Evolutionary conservation across 2,329 filamentous ascomycete genomes (phyloP).

Genomic region (Botrytis deweyae): DNA sequence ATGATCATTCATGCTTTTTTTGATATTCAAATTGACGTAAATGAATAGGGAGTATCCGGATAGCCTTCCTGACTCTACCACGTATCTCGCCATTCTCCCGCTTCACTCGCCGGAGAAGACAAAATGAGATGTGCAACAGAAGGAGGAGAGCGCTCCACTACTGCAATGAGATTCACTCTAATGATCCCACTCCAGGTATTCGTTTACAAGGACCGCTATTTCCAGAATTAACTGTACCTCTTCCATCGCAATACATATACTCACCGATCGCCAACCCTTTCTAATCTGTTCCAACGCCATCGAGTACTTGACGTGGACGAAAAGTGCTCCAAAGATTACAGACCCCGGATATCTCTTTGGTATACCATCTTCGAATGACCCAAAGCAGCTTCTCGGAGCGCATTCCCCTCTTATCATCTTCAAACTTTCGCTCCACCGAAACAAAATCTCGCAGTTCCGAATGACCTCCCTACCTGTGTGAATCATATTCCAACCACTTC

Average conservation of each 20-base stretch:
- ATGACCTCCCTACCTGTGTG: background rate
- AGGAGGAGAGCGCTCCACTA: fast-evolving
- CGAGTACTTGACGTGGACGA: background rate
- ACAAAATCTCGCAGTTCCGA: background rate
- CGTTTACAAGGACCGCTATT: too few species aligned
- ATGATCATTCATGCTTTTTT: background rate
- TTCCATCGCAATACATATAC: background rate
- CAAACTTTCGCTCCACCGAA: background rate
- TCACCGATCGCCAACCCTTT: background rate
- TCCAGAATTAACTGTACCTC: too few species aligned
- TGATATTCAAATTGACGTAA: background rate
- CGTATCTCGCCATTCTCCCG: background rate
- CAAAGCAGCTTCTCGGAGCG: background rate
- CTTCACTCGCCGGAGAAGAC: background rate
- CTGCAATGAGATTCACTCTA: background rate
- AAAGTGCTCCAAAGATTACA: background rate
- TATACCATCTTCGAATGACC: background rate
- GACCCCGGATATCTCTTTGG: background rate
- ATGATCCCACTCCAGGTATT: background rate
- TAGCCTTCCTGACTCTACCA: background rate
- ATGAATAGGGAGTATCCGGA: background rate
- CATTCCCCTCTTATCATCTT: background rate
- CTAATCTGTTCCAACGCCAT: too few species aligned
- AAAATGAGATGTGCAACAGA: background rate
- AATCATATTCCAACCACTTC: background rate